Evolutionary conservation across 2,329 filamentous ascomycete genomes (phyloP).

Genomic region (Colletotrichum liaoningense): DNA sequence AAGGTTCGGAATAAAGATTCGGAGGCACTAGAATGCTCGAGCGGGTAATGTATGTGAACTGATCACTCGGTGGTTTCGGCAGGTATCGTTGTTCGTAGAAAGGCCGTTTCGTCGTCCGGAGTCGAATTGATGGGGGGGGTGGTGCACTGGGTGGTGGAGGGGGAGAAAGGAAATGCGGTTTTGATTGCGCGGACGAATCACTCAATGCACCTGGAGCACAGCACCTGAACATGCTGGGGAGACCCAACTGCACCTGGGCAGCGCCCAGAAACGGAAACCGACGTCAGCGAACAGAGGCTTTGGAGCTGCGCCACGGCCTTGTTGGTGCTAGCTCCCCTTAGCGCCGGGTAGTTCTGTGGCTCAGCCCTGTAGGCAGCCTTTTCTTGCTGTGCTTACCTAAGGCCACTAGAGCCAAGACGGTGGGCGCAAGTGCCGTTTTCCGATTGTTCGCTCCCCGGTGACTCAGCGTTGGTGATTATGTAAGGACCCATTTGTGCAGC

Average conservation of each 20-base stretch:
- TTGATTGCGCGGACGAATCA: conserved; percentile 35
- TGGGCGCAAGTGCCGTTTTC: neutral
- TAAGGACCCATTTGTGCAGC: too few species aligned
- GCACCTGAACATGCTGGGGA: conserved; percentile 2
- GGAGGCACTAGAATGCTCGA: neutral
- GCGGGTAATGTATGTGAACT: neutral
- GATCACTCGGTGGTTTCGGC: conserved; percentile 15
- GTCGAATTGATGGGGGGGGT: neutral
- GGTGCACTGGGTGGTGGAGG: neutral
- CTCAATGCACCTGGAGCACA: conserved; percentile 1
- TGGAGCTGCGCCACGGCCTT: conserved; percentile 21
- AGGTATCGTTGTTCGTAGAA: conserved; percentile 16
- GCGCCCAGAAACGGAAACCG: conserved; percentile 32
- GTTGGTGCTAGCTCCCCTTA: neutral
- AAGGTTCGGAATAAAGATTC: neutral
- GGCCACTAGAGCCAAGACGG: neutral
- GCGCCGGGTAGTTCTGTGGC: conserved; percentile 15
- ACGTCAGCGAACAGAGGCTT: conserved; percentile 38
- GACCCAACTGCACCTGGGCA: conserved; percentile 15
- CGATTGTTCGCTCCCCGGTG: neutral
- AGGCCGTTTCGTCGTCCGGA: conserved; percentile 32
- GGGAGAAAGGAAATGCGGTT: conserved; percentile 18
- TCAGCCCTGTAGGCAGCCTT: conserved; percentile 15
- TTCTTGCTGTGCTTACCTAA: neutral
- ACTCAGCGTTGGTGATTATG: too few species aligned